Evolutionary conservation across 306 rosid genomes (phyloP).

Genomic region (Fragaria iinumae): DNA sequence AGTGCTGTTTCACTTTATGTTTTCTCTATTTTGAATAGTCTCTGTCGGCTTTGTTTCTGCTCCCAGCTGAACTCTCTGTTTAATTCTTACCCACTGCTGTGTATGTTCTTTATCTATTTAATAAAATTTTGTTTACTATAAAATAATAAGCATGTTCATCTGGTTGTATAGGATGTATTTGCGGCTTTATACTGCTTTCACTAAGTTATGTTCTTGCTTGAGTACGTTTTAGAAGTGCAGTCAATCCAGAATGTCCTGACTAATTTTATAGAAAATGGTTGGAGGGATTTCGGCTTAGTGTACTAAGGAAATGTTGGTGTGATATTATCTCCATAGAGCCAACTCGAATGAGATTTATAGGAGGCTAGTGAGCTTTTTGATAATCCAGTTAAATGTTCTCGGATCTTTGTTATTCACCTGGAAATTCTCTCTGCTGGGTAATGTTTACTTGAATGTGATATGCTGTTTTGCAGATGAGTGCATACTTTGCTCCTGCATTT

Average conservation of each 20-base stretch:
- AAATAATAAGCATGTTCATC: background rate
- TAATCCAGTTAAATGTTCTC: background rate
- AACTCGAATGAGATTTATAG: background rate
- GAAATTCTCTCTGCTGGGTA: background rate
- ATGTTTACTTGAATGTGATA: background rate
- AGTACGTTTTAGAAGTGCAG: background rate
- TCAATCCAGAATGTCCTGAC: background rate
- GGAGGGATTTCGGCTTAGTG: background rate
- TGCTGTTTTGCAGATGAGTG: slow-evolving; percentile 73
- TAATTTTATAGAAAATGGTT: background rate
- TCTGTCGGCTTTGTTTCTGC: background rate
- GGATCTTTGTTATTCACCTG: background rate
- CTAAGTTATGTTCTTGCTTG: background rate
- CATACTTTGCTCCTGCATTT: slow-evolving; percentile 91
- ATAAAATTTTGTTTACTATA: background rate
- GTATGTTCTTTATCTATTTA: background rate
- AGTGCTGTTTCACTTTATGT: background rate
- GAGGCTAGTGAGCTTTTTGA: background rate
- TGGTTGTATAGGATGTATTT: background rate
- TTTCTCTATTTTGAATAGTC: background rate
- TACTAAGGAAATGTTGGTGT: background rate
- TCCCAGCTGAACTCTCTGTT: background rate
- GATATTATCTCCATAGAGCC: background rate
- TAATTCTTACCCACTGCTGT: background rate
- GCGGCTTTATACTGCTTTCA: background rate